Evolutionary conservation across 352 stramenopile species (phyloP).

Genomic region (Phytophthora sojae): DNA sequence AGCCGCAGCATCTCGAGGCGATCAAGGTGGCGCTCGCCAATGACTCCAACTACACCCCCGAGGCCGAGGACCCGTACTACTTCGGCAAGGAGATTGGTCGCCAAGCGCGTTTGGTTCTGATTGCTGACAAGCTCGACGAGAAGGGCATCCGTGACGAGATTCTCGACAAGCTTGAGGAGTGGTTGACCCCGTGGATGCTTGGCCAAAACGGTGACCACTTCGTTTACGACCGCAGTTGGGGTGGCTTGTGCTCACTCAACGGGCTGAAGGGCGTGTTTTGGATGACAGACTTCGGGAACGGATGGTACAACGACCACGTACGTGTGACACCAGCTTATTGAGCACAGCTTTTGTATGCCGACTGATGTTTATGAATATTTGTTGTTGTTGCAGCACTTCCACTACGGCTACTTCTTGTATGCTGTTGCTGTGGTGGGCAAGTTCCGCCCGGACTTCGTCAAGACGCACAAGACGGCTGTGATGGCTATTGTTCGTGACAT

Average conservation of each 20-base stretch:
- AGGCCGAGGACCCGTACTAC: conserved; percentile 79
- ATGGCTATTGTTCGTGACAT: conserved; percentile 83
- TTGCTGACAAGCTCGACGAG: conserved; percentile 78
- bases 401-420: conserved; percentile 96
- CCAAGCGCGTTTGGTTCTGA: conserved; percentile 80
- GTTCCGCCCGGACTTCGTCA: conserved; percentile 75
- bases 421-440: conserved; percentile 82
- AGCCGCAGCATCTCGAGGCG: conserved; percentile 50
- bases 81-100: conserved; percentile 89
- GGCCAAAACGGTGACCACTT: conserved; percentile 85
- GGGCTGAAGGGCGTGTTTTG: conserved; percentile 90
- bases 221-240: conserved; percentile 94
- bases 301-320: conserved; percentile 92
- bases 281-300: conserved; percentile 95
- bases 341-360: neutral
- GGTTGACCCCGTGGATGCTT: conserved; percentile 82
- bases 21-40: conserved; percentile 66
- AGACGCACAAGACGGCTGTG: conserved; percentile 77
- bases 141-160: conserved; percentile 57
- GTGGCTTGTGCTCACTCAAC: conserved; percentile 91
- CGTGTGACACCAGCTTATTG: conserved; percentile 25
- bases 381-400: conserved; percentile 89
- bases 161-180: conserved; percentile 70
- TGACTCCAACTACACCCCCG: conserved; percentile 74
- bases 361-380: conserved; percentile 15